Evolutionary conservation across 345 rosid genomes (phyloP), one percentile per base, ranked within the genome.

Genomic region (Turnera subulata): DNA sequence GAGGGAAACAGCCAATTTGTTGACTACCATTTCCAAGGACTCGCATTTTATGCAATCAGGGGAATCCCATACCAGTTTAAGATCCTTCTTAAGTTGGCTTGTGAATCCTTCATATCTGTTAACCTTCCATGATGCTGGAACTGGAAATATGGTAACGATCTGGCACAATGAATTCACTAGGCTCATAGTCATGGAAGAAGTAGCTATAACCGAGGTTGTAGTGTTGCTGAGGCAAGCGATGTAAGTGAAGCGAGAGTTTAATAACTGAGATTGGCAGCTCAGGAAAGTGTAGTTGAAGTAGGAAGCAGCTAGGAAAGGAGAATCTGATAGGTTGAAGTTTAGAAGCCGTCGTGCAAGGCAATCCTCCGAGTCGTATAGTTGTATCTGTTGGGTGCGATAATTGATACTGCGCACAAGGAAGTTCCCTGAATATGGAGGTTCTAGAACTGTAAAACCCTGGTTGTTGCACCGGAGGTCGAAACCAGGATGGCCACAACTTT

Each of bases 301-400:
- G 45, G 55, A 68, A 11, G 70, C 22, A 52, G 76, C 68, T 18
- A 44, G 48, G 60, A 86, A 91, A 1, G 90, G 85, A 48, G 96
- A 75, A 24, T 71, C 80, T 0, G 92, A 76, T 17, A 82, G 78
- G 50, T 78, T 73, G 39, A 86, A 72, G 47, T 56, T 58, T 9
- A 82, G 71, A 52, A 85, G 80, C 43, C 83, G 78, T 50, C 51
- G 64, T 1, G 90, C 80, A 22, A 91, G 73, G 81, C 95, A 91
- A 26, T 75, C 43, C 2, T 51, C 76, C 0, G 82, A 68, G 64
- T 91, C 98, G 11, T 78, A 67, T 32, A 91, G 76, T 50, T 43
- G 51, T 53, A 91, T 75, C 51, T 72, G 74, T 17, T 81, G 96
- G 5, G 60, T 66, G 38, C 22, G 43, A 66, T 84, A 88, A 47